Conservation (phyloP, 2,329 filamentous ascomycete genomes). For the Calonectria multiphialidica region DNA sequence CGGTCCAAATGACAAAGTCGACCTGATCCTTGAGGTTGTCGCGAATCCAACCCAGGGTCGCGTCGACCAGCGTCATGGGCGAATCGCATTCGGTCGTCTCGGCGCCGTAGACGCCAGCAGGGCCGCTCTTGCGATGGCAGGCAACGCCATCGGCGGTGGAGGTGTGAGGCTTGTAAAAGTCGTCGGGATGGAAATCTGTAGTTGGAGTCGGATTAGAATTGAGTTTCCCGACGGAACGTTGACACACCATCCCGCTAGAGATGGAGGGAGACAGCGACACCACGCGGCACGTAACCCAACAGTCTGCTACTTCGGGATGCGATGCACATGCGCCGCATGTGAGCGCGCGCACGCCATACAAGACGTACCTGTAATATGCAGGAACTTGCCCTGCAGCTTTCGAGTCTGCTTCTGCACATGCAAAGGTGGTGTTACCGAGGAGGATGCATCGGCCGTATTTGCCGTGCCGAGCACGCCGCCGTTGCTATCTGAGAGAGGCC, state of each 20-base stretch:
- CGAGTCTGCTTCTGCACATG: slow-evolving; percentile 45
- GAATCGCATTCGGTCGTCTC: slow-evolving; percentile 92
- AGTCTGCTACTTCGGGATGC: slow-evolving; percentile 9
- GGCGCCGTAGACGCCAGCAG: slow-evolving; percentile 85
- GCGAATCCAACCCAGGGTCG: slow-evolving; percentile 90
- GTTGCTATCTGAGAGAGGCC: slow-evolving; percentile 36
- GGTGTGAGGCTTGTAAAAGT: slow-evolving; percentile 84
- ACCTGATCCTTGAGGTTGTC: slow-evolving; percentile 81
- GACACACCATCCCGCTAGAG: slow-evolving; percentile 16
- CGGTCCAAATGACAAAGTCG: slow-evolving; percentile 94
- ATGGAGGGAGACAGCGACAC: background rate
- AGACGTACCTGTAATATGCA: slow-evolving; percentile 86
- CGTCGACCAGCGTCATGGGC: slow-evolving; percentile 83
- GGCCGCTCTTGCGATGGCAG: slow-evolving; percentile 84
- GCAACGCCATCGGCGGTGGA: slow-evolving; percentile 76
- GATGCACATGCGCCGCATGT: slow-evolving; percentile 5
- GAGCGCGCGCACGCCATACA: background rate
- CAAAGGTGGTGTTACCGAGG: slow-evolving; percentile 27
- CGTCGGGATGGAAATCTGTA: slow-evolving; percentile 91
- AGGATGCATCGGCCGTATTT: slow-evolving; percentile 23
- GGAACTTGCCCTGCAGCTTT: slow-evolving; percentile 79
- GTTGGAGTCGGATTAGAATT: slow-evolving; percentile 16
- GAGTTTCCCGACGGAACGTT: slow-evolving; percentile 24
- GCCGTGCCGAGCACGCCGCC: slow-evolving; percentile 34
- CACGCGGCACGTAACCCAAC: slow-evolving; percentile 22